Evolutionary conservation across 2,329 filamentous ascomycete species (phyloP).

Genomic region (Lachnellula willkommii): DNA sequence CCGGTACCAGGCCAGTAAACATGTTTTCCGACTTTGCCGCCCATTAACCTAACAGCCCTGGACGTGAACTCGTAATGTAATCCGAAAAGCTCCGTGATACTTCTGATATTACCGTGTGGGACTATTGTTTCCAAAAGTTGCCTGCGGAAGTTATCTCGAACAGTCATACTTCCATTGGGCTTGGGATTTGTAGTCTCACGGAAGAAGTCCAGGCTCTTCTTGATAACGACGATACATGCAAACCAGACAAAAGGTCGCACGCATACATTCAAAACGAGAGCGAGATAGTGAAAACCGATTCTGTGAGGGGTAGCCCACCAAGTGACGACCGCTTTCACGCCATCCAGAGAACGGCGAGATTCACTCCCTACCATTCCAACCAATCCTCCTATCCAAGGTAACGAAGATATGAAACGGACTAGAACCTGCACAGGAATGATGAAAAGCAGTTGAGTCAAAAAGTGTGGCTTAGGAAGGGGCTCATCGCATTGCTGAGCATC

Average conservation of each 20-base stretch:
- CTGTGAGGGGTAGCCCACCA: slow-evolving; percentile 46
- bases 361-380: slow-evolving; percentile 41
- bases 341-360: slow-evolving; percentile 29
- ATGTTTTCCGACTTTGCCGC: slow-evolving; percentile 46
- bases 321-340: slow-evolving; percentile 38
- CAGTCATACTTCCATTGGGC: slow-evolving; percentile 29
- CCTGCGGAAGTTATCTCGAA: slow-evolving; percentile 41
- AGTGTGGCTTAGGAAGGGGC: slow-evolving; percentile 37
- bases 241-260: slow-evolving; percentile 15
- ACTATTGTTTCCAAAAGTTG: slow-evolving; percentile 41
- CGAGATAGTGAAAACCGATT: slow-evolving; percentile 47
- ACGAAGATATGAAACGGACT: slow-evolving; percentile 38
- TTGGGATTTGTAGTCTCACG: slow-evolving; percentile 37
- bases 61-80: slow-evolving; percentile 52
- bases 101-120: slow-evolving; percentile 40
- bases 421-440: slow-evolving; percentile 40
- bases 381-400: slow-evolving; percentile 42
- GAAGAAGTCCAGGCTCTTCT: slow-evolving; percentile 35
- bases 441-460: slow-evolving; percentile 38
- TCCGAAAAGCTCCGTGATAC: slow-evolving; percentile 47
- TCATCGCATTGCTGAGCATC: slow-evolving; percentile 40
- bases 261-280: slow-evolving; percentile 35
- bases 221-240: slow-evolving; percentile 35
- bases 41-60: slow-evolving; percentile 44
- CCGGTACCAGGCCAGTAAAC: slow-evolving; percentile 56